Evolutionary conservation across 1,139 yeast species (phyloP).

Genomic region (Debaryomycetaceae sp.): DNA sequence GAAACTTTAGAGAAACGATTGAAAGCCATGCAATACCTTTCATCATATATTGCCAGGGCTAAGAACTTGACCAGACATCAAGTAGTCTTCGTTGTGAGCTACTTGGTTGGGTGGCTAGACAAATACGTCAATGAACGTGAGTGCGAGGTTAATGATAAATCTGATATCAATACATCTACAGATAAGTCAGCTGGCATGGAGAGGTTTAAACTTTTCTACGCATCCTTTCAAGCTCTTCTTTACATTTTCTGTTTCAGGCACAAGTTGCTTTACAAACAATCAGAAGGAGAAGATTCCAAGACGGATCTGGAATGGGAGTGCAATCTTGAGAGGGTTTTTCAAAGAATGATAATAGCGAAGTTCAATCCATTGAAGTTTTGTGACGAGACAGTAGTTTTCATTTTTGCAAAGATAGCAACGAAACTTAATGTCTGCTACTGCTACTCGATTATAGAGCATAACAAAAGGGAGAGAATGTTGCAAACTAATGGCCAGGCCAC

Average conservation of each 20-base stretch:
- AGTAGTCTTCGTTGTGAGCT: slow-evolving; percentile 72
- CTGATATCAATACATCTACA: slow-evolving; percentile 3
- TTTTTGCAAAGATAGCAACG: slow-evolving; percentile 91
- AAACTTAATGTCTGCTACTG: slow-evolving; percentile 89
- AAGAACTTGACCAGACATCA: slow-evolving; percentile 67
- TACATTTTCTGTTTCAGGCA: slow-evolving; percentile 92
- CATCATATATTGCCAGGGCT: slow-evolving; percentile 90
- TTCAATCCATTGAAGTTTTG: slow-evolving; percentile 93
- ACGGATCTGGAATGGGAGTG: slow-evolving; percentile 67
- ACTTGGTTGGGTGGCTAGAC: slow-evolving; percentile 78
- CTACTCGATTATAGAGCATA: slow-evolving; percentile 88
- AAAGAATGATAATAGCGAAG: slow-evolving; percentile 77
- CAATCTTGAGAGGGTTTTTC: slow-evolving; percentile 79
- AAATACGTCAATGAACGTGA: slow-evolving; percentile 82
- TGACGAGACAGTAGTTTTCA: slow-evolving; percentile 87
- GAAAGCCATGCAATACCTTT: slow-evolving; percentile 86
- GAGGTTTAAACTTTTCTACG: slow-evolving; percentile 80
- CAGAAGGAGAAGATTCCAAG: slow-evolving; percentile 6
- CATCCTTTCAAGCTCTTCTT: slow-evolving; percentile 88
- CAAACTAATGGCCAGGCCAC: slow-evolving; percentile 27
- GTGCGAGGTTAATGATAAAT: slow-evolving; percentile 48
- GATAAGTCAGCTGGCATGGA: slow-evolving; percentile 58
- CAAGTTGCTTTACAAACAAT: slow-evolving; percentile 45
- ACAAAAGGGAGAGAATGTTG: slow-evolving; percentile 62
- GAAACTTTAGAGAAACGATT: slow-evolving; percentile 74